These are phyloP conservation scores for Chlamydomonas eustigma DNA, from an alignment of 139 green algal species.

Conservation along the genomic window DNA sequence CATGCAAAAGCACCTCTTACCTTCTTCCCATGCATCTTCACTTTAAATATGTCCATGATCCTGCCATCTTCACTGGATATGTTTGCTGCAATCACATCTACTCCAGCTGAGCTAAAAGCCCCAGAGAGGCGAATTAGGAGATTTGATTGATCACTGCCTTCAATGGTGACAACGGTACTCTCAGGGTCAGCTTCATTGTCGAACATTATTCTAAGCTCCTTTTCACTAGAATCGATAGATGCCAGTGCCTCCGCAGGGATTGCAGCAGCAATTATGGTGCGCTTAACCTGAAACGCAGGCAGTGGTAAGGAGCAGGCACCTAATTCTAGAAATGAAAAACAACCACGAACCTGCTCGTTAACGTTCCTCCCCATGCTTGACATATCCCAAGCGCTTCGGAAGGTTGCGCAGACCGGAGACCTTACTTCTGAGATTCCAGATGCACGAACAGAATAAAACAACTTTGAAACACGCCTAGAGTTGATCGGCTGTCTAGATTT, in stretches of 20 bases:
- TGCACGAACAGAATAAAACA: too few relatives aligned
- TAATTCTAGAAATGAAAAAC: too few relatives aligned
- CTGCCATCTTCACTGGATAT: constrained; percentile 59
- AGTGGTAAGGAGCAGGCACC: too few relatives aligned
- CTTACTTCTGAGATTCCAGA: too few relatives aligned
- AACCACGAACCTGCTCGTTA: too few relatives aligned
- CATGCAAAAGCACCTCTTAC: too few relatives aligned
- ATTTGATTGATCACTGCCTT: constrained; percentile 50
- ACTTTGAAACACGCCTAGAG: too few relatives aligned
- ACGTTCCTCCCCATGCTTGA: too few relatives aligned
- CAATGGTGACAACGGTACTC: constrained; percentile 47
- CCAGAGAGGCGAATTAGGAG: constrained; percentile 63
- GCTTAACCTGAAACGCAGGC: background rate
- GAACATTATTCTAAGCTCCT: constrained; percentile 44
- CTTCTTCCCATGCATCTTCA: constrained; percentile 57
- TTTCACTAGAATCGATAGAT: constrained; percentile 14
- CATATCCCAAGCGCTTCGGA: too few relatives aligned
- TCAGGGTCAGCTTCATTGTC: constrained; percentile 52
- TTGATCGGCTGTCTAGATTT: too few relatives aligned
- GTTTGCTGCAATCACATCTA: constrained; percentile 65
- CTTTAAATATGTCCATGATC: constrained; percentile 69
- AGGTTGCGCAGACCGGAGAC: too few relatives aligned
- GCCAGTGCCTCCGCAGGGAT: constrained; percentile 2
- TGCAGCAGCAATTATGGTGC: background rate
- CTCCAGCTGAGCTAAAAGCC: constrained; percentile 51